phyloP scores from a whole-genome alignment of 306 rosid genomes.

The Cucurbita maxima region DNA sequence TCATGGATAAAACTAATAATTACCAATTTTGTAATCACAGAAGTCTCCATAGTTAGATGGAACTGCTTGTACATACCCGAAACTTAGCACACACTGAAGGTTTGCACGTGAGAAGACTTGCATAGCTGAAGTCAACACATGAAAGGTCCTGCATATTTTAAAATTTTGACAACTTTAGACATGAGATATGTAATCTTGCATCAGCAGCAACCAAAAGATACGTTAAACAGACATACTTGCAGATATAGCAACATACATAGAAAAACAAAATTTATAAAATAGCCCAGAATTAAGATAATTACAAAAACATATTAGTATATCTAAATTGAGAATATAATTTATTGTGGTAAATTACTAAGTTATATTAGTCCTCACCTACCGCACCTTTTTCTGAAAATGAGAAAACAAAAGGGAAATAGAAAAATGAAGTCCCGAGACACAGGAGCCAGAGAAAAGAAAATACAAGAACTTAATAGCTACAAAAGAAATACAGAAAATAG shows the following conservation, averaged over 20 bases:
- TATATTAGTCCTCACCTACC: neutral
- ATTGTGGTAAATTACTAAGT: neutral
- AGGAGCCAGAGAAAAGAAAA: neutral
- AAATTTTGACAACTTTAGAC: conserved; percentile 8
- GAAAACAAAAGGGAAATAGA: neutral
- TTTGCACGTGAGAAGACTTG: conserved; percentile 89
- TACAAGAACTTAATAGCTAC: neutral
- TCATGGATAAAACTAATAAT: neutral
- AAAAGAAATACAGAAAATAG: neutral
- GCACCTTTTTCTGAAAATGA: neutral
- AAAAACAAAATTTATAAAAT: too few relatives aligned
- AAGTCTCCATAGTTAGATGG: neutral
- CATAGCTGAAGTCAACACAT: conserved; percentile 77
- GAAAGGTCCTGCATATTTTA: conserved; percentile 63
- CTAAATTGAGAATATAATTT: neutral
- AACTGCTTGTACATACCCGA: conserved; percentile 41
- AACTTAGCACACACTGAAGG: conserved; percentile 81
- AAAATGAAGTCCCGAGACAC: neutral
- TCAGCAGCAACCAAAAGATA: neutral
- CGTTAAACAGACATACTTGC: neutral
- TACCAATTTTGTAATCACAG: neutral
- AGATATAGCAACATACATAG: too few relatives aligned
- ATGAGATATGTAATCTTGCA: neutral
- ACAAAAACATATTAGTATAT: too few relatives aligned
- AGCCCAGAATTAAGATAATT: too few relatives aligned